Evolutionary conservation across 2,329 filamentous ascomycete species (phyloP).

Genomic region (Monilinia fructicola): DNA sequence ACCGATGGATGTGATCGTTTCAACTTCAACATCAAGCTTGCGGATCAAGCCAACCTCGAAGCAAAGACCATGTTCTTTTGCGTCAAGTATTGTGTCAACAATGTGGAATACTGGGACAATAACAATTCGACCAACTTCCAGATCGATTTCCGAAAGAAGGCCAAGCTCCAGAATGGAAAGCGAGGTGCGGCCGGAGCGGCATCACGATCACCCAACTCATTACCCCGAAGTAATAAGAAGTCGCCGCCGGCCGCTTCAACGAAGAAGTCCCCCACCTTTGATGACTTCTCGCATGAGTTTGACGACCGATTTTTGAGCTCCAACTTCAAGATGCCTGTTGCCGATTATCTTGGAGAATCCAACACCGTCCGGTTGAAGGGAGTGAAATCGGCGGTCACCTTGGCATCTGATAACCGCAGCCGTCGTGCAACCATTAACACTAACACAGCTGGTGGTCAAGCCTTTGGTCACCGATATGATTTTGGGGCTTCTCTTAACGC

Average conservation of each 20-base stretch:
- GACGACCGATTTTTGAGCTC: conserved; percentile 47
- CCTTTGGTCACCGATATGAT: conserved; percentile 92
- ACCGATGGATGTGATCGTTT: conserved; percentile 79
- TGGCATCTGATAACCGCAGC: conserved; percentile 46
- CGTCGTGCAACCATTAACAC: conserved; percentile 49
- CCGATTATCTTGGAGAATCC: conserved; percentile 62
- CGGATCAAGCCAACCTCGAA: conserved; percentile 88
- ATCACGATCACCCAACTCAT: conserved; percentile 51
- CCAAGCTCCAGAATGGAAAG: conserved; percentile 61
- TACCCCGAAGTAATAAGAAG: conserved; percentile 67
- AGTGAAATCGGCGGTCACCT: conserved; percentile 60
- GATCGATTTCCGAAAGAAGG: conserved; percentile 85
- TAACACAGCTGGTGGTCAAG: conserved; percentile 55
- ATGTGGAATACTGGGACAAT: conserved; percentile 93
- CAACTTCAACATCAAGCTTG: conserved; percentile 89
- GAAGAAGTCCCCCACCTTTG: conserved; percentile 54
- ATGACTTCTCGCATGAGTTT: conserved; percentile 66
- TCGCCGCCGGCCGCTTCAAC: conserved; percentile 49
- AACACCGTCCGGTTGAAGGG: conserved; percentile 65
- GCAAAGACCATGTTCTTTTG: conserved; percentile 92
- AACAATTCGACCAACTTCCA: conserved; percentile 87
- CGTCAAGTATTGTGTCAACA: conserved; percentile 80
- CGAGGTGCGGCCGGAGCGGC: conserved; percentile 51
- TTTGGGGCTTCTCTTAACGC: conserved; percentile 89
- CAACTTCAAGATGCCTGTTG: conserved; percentile 58